Evolutionary conservation across 345 rosid genomes (phyloP).

Genomic region (Eucalyptus erythrocorys): DNA sequence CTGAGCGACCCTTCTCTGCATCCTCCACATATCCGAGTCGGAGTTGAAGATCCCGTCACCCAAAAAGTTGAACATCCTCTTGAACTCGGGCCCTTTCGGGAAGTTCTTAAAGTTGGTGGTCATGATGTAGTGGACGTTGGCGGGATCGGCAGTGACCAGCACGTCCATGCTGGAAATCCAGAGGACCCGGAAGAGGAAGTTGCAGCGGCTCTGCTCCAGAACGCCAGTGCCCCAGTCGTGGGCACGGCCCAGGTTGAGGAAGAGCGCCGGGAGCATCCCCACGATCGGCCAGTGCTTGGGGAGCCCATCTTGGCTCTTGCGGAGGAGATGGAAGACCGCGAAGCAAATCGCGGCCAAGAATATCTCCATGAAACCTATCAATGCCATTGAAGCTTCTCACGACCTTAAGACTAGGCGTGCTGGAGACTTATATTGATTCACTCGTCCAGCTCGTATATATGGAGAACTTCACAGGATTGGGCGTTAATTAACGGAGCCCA

Average conservation of each 20-base stretch:
- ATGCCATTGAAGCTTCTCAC: not conserved
- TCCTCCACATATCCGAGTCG: conserved; percentile 30
- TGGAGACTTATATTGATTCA: not conserved
- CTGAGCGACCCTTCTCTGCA: conserved; percentile 25
- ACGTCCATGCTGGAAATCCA: conserved; percentile 15
- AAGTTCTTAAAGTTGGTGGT: conserved; percentile 39
- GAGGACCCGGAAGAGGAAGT: conserved; percentile 19
- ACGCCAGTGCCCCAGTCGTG: conserved; percentile 15
- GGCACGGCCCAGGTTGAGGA: conserved; percentile 6
- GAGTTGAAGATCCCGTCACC: conserved; percentile 50
- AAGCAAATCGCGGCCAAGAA: conserved; percentile 20
- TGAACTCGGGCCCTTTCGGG: conserved; percentile 48
- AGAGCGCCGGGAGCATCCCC: conserved; percentile 43
- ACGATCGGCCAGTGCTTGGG: conserved; percentile 32
- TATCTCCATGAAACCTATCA: conserved; percentile 6
- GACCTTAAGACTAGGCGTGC: not conserved
- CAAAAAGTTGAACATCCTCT: conserved; percentile 32
- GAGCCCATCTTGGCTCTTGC: not conserved
- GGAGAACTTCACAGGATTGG: too few relatives aligned
- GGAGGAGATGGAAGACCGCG: not conserved
- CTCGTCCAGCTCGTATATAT: not conserved
- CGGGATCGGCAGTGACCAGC: conserved; percentile 34
- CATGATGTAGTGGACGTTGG: conserved; percentile 43
- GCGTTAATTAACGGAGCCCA: not conserved
- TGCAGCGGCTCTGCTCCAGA: conserved; percentile 4